Base-by-base conservation (phyloP, 148 eudicot species). In the Chenopodium formosanum region DNA sequence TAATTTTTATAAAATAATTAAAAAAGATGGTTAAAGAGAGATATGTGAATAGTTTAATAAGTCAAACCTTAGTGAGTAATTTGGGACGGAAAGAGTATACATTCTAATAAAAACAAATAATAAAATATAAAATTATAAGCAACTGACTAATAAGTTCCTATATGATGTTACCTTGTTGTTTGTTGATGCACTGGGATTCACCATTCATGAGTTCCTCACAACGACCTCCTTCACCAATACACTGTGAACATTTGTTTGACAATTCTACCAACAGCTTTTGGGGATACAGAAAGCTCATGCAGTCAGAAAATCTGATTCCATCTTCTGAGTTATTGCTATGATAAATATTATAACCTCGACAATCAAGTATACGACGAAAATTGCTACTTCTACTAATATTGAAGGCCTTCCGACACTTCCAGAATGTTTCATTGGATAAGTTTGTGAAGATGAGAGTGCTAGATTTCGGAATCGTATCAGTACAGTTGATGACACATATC, bases 401-500 rank as follows among this genome's bases (percentile, higher is more conserved):
- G 29, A 58, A 20, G 1, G 1, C 16, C 46, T 29, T 75, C 1
- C 23, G 69, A 67, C 91, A 89, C 69, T 47, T 86, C 82, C 80
- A 86, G n/a, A 89, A 4, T 32, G 87, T 78, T 79, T 72, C 32
- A 44, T 46, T 80, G 16, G 9, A 37, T 44, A 74, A 32, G 0
- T 73, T 2, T 1, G 83, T 76, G 48, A 84, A 68, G 20, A 47
- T 76, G 65, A 84, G 32, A 17, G 83, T 75, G 20, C 44, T 62
- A 7, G 74, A 79, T 8, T 1, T 77, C 14, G 64, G 79, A 68
- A 13, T 9, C 0, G 84, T 63, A 23, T 73, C 82, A n/a, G 74
- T 81, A 70, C 91, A 89, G 73, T 84, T 73, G n/a, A 89, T 44
- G 25, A 40, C 67, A 75, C 16, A 78, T 22, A 86, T 69, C 22